These are phyloP conservation scores for Apiospora saccharicola DNA, from an alignment of 2,329 filamentous ascomycete species.

Conservation along the genomic window DNA sequence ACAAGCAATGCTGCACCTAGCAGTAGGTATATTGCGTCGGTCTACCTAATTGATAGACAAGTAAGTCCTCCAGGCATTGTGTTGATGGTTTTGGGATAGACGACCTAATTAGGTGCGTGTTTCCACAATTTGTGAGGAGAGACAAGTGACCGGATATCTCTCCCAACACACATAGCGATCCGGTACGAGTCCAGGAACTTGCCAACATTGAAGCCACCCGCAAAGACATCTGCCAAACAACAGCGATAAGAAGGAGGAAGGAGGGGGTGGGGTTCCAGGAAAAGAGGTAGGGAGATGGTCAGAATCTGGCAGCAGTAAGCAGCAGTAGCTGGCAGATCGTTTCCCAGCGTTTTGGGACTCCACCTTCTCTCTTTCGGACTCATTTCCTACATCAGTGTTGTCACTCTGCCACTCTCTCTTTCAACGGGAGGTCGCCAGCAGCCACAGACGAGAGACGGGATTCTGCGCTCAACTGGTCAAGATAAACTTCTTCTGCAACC, in stretches of 20 bases:
- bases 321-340: neutral
- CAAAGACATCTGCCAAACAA: neutral
- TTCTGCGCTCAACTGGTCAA: neutral
- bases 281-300: neutral
- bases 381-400: neutral
- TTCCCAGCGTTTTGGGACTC: neutral
- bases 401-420: neutral
- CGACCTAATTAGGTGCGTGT: neutral
- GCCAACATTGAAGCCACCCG: neutral
- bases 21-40: neutral
- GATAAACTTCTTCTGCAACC: constrained; percentile 12
- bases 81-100: neutral
- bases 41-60: neutral
- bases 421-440: neutral
- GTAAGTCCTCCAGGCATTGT: neutral
- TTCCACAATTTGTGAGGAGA: neutral
- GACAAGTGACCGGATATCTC: neutral
- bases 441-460: neutral
- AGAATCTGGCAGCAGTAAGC: neutral
- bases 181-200: neutral
- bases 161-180: neutral
- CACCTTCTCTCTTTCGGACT: neutral
- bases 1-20: neutral
- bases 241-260: neutral
- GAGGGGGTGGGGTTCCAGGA: neutral